Percentiles rank a stretch among this genome's conserved stretches.
These are phyloP conservation scores for Brettanomyces naardenensis DNA, from an alignment of 805 yeast genomes.

Conservation along the genomic window DNA sequence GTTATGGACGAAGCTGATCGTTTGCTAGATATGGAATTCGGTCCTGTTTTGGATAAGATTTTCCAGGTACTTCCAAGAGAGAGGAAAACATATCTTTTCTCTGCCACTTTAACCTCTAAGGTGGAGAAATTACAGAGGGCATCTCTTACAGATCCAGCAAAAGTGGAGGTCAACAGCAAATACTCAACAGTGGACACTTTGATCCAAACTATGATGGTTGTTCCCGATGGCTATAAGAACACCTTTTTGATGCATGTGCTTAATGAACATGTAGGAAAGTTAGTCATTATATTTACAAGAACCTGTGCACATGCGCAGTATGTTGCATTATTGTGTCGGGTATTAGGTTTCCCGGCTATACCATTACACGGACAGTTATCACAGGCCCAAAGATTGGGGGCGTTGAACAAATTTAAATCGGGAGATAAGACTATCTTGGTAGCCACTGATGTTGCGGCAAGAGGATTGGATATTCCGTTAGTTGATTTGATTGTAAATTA, in stretches of 20 bases:
- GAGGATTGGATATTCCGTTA: conserved; percentile 94
- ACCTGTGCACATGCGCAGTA: conserved; percentile 95
- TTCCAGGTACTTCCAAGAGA: conserved; percentile 77
- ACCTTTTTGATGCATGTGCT: conserved; percentile 76
- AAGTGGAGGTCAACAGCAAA: conserved; percentile 81
- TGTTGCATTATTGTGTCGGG: conserved; percentile 71
- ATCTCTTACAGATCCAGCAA: conserved; percentile 78
- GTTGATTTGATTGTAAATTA: conserved; percentile 87
- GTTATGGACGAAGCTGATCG: conserved; percentile 98
- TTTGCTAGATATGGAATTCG: conserved; percentile 91
- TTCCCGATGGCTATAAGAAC: conserved; percentile 88
- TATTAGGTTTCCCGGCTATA: conserved; percentile 79
- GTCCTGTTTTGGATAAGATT: conserved; percentile 86
- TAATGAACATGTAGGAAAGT: conserved; percentile 78
- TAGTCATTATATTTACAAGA: conserved; percentile 83
- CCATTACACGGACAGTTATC: conserved; percentile 92
- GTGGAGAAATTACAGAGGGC: conserved; percentile 94
- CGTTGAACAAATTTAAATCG: conserved; percentile 69
- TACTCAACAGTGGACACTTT: conserved; percentile 93
- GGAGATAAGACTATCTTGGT: conserved; percentile 63
- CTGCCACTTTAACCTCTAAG: conserved; percentile 96
- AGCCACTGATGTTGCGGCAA: conserved; percentile 88
- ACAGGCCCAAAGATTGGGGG: conserved; percentile 78
- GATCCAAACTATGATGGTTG: conserved; percentile 80
- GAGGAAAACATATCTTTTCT: conserved; percentile 77